phyloP scores from a whole-genome alignment of 169 alveolate species.

The Plasmodium yoelii region DNA sequence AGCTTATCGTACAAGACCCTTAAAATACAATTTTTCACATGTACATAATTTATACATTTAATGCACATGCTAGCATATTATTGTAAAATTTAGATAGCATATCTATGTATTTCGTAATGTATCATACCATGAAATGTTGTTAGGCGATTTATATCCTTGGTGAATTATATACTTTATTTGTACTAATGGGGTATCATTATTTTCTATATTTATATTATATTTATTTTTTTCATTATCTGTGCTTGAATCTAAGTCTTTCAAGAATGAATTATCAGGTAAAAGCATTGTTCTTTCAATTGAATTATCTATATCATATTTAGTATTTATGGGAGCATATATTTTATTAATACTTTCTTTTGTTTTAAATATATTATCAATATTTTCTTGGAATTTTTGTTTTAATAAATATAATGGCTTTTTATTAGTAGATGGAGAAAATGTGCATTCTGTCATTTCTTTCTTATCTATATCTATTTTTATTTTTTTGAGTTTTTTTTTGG shows the following conservation, averaged over 20 bases:
- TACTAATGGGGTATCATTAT: slow-evolving; percentile 5
- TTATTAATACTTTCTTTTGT: neutral
- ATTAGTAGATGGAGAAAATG: slow-evolving; percentile 44
- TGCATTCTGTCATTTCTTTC: slow-evolving; percentile 76
- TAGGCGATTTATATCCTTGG: slow-evolving; percentile 51
- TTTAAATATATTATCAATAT: neutral
- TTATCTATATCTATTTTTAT: slow-evolving; percentile 22
- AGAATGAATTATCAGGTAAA: slow-evolving; percentile 10
- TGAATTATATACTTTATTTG: slow-evolving; percentile 69
- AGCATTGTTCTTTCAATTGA: slow-evolving; percentile 65
- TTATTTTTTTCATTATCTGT: neutral
- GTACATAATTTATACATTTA: no score
- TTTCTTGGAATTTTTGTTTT: slow-evolving; percentile 31
- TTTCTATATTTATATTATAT: neutral
- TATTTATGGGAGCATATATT: slow-evolving; percentile 16
- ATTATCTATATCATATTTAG: slow-evolving; percentile 64
- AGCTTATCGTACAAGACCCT: no score
- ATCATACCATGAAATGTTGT: slow-evolving; percentile 56
- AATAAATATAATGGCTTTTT: slow-evolving; percentile 40
- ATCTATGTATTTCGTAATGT: slow-evolving; percentile 19
- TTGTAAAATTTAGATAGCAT: no score
- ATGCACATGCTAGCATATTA: no score
- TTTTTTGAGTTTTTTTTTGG: slow-evolving; percentile 30
- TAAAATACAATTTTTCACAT: no score
- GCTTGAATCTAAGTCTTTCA: neutral